Evolutionary conservation across 371 early-diverging fungal genomes (phyloP).

Genomic region (Mortierella sp.): DNA sequence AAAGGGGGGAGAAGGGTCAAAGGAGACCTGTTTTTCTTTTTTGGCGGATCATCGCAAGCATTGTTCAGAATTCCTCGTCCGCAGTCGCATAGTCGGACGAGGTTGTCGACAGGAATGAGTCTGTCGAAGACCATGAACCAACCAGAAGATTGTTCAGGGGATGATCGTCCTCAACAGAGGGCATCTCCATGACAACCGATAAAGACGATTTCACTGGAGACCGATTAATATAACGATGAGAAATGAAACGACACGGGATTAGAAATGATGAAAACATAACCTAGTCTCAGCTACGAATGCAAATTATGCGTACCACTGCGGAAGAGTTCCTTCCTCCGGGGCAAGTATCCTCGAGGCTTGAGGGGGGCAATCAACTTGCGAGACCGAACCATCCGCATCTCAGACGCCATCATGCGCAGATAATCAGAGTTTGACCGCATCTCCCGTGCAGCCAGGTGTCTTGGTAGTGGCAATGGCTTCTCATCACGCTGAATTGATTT

Average conservation of each 20-base stretch:
- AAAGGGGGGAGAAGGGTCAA: not conserved
- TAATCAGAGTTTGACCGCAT: constrained; percentile 64
- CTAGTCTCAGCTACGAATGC: too few relatives aligned
- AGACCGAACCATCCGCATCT: constrained; percentile 71
- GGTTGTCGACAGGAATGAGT: constrained; percentile 29
- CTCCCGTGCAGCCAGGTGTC: constrained; percentile 59
- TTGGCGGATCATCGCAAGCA: not conserved
- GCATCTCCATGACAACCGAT: constrained; percentile 15
- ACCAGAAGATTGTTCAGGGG: constrained; percentile 29
- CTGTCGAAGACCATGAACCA: constrained; percentile 47
- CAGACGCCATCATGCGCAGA: constrained; percentile 70
- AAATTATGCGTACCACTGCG: constrained; percentile 22
- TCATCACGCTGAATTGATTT: too few relatives aligned
- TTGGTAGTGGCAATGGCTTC: constrained; percentile 24
- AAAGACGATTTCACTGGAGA: constrained; percentile 36
- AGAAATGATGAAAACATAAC: too few relatives aligned
- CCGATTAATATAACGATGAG: not conserved
- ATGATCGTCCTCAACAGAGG: constrained; percentile 30
- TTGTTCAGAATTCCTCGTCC: constrained; percentile 31
- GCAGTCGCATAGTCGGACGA: constrained; percentile 47
- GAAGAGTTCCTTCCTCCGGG: constrained; percentile 60
- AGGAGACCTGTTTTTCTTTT: not conserved
- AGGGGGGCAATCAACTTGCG: constrained; percentile 69
- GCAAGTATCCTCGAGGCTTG: constrained; percentile 62
- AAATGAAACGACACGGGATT: too few relatives aligned